phyloP scores from a whole-genome alignment of 1,284 basidiomycete genomes.

The Naganishia sp. region DNA sequence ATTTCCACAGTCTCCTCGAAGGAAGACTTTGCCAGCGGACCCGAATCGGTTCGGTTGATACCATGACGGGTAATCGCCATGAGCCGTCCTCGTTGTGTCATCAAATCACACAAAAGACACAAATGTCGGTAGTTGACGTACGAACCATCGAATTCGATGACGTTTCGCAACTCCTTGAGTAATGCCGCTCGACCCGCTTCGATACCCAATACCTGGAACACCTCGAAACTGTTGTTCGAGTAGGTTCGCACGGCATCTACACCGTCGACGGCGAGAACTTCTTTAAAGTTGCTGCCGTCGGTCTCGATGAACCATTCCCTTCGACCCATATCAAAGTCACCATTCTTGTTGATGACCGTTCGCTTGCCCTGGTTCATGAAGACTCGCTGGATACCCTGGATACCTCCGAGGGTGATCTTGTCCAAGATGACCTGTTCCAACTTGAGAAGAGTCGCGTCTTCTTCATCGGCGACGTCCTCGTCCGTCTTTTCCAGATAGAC shows the following conservation, averaged over 20 bases:
- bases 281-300: slow-evolving; percentile 91
- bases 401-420: slow-evolving; percentile 92
- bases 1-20: slow-evolving; percentile 99
- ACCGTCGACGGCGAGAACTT: slow-evolving; percentile 90
- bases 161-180: slow-evolving; percentile 85
- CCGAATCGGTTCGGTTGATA: slow-evolving; percentile 96
- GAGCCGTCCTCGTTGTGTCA: slow-evolving; percentile 92
- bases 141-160: slow-evolving; percentile 99
- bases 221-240: slow-evolving; percentile 96
- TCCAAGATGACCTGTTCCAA: slow-evolving; percentile 95
- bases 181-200: slow-evolving; percentile 94
- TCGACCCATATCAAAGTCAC: slow-evolving; percentile 56
- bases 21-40: slow-evolving; percentile 95
- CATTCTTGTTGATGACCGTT: slow-evolving; percentile 63
- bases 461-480: slow-evolving; percentile 75
- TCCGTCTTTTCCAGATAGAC: slow-evolving; percentile 87
- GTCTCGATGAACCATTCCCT: slow-evolving; percentile 98
- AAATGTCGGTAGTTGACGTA: slow-evolving; percentile 99
- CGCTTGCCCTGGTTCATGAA: slow-evolving; percentile 91
- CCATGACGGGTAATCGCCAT: slow-evolving; percentile 99
- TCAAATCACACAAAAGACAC: slow-evolving; percentile 91
- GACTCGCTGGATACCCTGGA: slow-evolving; percentile 85
- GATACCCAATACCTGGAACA: slow-evolving; percentile 96
- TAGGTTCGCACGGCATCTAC: slow-evolving; percentile 90
- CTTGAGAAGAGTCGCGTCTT: slow-evolving; percentile 95